These are phyloP conservation scores for Agrocybe praecox DNA, from an alignment of 768 basidiomycete species.

Conservation along the genomic window DNA sequence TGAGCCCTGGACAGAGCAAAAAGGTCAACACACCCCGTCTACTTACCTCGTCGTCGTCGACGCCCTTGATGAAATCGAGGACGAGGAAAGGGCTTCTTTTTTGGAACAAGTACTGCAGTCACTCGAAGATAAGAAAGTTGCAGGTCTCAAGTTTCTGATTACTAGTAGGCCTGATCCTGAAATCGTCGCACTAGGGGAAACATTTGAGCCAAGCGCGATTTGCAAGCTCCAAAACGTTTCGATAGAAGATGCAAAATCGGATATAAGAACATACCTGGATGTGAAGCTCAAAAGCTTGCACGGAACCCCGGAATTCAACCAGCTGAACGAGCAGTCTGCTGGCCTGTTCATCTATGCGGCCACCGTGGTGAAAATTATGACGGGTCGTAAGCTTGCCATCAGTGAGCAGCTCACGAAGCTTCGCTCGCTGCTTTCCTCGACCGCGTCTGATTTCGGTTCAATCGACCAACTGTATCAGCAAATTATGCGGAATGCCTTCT, in stretches of 20 bases:
- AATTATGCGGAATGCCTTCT: no score
- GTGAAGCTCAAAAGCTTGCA: constrained; percentile 3
- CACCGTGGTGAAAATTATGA: constrained; percentile 22
- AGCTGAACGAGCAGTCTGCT: constrained; percentile 14
- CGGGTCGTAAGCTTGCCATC: background rate
- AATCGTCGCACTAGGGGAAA: constrained; percentile 12
- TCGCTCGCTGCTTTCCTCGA: background rate
- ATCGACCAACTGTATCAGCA: no score
- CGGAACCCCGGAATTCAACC: constrained; percentile 1
- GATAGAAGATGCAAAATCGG: constrained; percentile 3
- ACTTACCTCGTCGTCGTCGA: constrained; percentile 22
- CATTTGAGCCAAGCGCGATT: constrained; percentile 9
- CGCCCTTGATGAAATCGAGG: constrained; percentile 25
- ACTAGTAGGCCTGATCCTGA: constrained; percentile 23
- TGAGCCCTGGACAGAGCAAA: constrained; percentile 13
- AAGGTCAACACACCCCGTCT: background rate
- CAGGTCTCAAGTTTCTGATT: constrained; percentile 22
- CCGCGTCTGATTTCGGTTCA: no score
- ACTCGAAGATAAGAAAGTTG: constrained; percentile 8
- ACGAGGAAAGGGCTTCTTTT: constrained; percentile 9
- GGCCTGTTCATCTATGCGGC: constrained; percentile 31
- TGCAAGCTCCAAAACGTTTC: constrained; percentile 13
- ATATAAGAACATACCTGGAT: constrained; percentile 8
- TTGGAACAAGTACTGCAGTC: constrained; percentile 12
- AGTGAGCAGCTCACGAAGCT: constrained; percentile 7